phyloP scores from a whole-genome alignment of 768 basidiomycete genomes.

The Rhodotorula diobovata region DNA sequence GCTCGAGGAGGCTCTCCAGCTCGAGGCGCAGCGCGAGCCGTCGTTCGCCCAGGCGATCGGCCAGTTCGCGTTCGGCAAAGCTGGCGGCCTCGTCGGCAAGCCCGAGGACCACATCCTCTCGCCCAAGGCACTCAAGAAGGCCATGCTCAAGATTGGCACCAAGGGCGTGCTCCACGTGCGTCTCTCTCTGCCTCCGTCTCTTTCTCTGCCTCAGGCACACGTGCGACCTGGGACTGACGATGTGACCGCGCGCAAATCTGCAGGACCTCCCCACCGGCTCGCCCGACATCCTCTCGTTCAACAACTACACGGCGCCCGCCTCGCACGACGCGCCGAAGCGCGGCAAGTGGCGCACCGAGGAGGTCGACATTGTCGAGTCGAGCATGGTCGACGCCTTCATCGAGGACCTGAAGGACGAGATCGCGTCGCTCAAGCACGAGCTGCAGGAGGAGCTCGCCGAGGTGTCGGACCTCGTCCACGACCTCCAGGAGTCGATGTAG shows the following conservation, averaged over 20 bases:
- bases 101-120: constrained; percentile 48
- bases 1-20: constrained; percentile 43
- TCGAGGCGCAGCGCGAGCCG: constrained; percentile 56
- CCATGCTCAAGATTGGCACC: constrained; percentile 62
- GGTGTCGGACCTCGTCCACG: constrained; percentile 20
- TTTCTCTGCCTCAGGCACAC: too few relatives aligned
- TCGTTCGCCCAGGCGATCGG: constrained; percentile 60
- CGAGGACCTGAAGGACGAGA: constrained; percentile 30
- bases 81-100: constrained; percentile 46
- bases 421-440: constrained; percentile 13
- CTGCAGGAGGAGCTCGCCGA: constrained; percentile 24
- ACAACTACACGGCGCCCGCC: constrained; percentile 53
- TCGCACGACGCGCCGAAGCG: not conserved
- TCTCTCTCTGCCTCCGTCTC: constrained; percentile 48
- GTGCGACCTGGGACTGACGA: too few relatives aligned
- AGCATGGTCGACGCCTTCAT: constrained; percentile 25
- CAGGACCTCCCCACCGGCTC: constrained; percentile 53
- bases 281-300: constrained; percentile 70
- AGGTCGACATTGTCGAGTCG: not conserved
- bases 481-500: not conserved
- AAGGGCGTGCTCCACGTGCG: constrained; percentile 46
- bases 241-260: not conserved
- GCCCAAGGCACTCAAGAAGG: constrained; percentile 71
- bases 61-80: constrained; percentile 52
- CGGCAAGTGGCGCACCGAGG: constrained; percentile 3